Evolutionary conservation across 2,329 filamentous ascomycete genomes (phyloP), one percentile per base, ranked within the genome.

Genomic region (Venturia effusa): DNA sequence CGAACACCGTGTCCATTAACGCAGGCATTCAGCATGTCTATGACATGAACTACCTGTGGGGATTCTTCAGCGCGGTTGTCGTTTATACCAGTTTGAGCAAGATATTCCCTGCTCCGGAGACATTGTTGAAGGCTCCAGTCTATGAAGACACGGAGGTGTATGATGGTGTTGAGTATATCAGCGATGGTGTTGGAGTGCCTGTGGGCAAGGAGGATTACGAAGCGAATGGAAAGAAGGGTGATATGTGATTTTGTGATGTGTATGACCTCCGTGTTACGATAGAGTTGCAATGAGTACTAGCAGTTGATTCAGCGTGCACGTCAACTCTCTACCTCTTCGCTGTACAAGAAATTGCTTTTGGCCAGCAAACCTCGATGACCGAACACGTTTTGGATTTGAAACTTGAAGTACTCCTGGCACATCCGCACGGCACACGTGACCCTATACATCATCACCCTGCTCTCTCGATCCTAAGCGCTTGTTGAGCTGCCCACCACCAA

Each of bases 1-100:
- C 51, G 8, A 11, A 19, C 30, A 41, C 19, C 27, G 37, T 69
- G 55, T 67, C 68, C n/a, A 63, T 68, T 0, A 64, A 66, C 68
- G 70, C 70, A 40, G 70, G 70, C 43, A 71, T 67, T 24, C 66
- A 70, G 39, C 72, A 74, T 57, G 67, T 75, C 43, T 74, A 74
- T 62, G 70, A 73, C 65, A 72, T 75, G 68, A 72, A 73, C 62
- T 76, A 75, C 55, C 70, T 75, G 7, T 75, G 73, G 67, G 74
- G 75, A 4, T 77, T 75, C 67, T 71, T 68, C 4, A 71, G 70
- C 43, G 72, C 74, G 0, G 75, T 76, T 60, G 61, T 71, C 4
- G 62, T 73, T 4, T 77, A 77, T 61, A 66, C 60, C 17, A 45
- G 66, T 0, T 66, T 74, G 27, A 70, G 68, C 34, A 65, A 71